phyloP scores from a whole-genome alignment of 2,329 filamentous ascomycete genomes.

The Claviceps pazoutovae region DNA sequence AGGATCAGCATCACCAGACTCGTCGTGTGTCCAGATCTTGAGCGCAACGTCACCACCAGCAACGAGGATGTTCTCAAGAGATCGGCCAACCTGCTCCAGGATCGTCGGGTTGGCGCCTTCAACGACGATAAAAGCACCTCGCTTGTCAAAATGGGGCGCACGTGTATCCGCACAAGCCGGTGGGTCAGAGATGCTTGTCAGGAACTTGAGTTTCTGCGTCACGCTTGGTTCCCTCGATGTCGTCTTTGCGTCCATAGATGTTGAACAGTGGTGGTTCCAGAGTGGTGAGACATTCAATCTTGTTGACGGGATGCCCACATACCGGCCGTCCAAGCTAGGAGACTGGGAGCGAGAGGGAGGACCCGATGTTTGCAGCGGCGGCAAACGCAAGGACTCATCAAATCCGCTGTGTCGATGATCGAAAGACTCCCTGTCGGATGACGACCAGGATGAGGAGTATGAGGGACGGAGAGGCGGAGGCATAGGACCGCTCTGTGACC shows the following conservation, averaged over 20 bases:
- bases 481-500: slow-evolving; percentile 30
- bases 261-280: not conserved
- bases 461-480: slow-evolving; percentile 39
- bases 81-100: slow-evolving; percentile 42
- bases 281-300: slow-evolving; percentile 11
- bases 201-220: slow-evolving; percentile 59
- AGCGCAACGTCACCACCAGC: slow-evolving; percentile 27
- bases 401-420: slow-evolving; percentile 32
- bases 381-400: slow-evolving; percentile 39
- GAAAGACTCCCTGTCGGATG: slow-evolving; percentile 15
- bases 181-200: slow-evolving; percentile 63
- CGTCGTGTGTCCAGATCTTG: slow-evolving; percentile 29
- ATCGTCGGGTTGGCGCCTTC: slow-evolving; percentile 54
- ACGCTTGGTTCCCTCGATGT: slow-evolving; percentile 43
- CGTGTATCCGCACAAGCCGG: slow-evolving; percentile 28
- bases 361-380: slow-evolving; percentile 35
- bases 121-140: slow-evolving; percentile 72
- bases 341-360: slow-evolving; percentile 17
- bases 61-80: slow-evolving; percentile 49
- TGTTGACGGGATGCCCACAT: slow-evolving; percentile 14
- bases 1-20: not conserved
- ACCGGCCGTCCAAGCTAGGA: slow-evolving; percentile 14
- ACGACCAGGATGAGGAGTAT: slow-evolving; percentile 14
- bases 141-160: slow-evolving; percentile 24
- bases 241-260: slow-evolving; percentile 20